Evolutionary conservation across 225 moss, liverwort and hornwort genomes (phyloP), one percentile per base, ranked within the genome.

Genomic region (Pseudoscleropodium purum): DNA sequence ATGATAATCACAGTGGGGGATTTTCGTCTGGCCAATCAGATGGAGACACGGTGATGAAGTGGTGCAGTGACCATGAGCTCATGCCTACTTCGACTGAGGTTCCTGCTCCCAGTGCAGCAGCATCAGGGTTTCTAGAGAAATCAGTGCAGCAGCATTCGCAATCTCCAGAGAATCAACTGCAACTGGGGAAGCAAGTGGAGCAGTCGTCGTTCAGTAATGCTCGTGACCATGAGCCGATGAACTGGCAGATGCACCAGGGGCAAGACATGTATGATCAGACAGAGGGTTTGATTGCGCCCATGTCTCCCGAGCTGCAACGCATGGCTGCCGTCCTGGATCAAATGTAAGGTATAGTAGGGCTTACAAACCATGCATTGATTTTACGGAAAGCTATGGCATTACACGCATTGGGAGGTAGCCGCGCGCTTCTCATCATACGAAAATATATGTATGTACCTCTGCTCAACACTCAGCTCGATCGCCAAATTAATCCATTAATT

Each of bases 301-400:
- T 97, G 96, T 97, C 97, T 17, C 96, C 95, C 26, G 96, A 96
- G 92, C 93, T 97, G 57, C 96, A 95, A 91, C 92, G 94, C 76
- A 96, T 97, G 89, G 94, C 96, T 68, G 96, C 96, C 51, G 95
- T 96, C 85, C 93, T 96, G 65, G 95, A 96, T 89, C 94, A 96
- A 85, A 96, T 97, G 86, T 93, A 85, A 89, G 47, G 74, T 23
- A 36, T 36, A 61, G 25, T 67, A 39, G 75, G 47, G 10, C 54
- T 78, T 62, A 52, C 88, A 59, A 74, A 57, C 61, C 85, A 41
- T 39, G 59, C 79, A 39, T 19, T 60, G 13, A 72, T 59, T 63
- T 63, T 25, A 83, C 66, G 34, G 26, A 65, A 65, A 26, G 64
- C 51, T 66, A 37, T 51, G 51, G 51, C 59, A 45, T 60, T 59